Evolutionary conservation across 345 rosid species (phyloP).

Genomic region (Eucalyptus marginata): DNA sequence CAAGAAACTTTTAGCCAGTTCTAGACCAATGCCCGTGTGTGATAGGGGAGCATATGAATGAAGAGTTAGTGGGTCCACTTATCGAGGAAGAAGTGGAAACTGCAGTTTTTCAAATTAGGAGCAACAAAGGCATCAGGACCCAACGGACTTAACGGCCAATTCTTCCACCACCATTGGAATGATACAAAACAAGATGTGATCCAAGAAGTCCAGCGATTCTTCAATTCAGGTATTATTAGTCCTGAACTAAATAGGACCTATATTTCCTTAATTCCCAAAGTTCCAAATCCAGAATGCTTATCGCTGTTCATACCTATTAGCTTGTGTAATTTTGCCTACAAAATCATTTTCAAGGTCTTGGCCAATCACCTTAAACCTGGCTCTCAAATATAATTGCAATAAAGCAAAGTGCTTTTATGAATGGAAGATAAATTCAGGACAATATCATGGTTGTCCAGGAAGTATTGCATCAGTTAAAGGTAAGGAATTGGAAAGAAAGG

Average conservation of each 20-base stretch:
- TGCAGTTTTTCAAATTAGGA: accelerated
- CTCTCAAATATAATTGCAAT: not conserved
- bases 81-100: not conserved
- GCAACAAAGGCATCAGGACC: accelerated
- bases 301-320: not conserved
- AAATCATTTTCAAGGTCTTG: not conserved
- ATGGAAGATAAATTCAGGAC: not conserved
- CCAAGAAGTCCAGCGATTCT: not conserved
- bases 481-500: not conserved
- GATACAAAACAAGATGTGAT: not conserved
- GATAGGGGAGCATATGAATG: not conserved
- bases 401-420: not conserved
- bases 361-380: not conserved
- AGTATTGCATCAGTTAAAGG: not conserved
- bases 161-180: not conserved
- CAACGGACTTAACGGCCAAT: accelerated
- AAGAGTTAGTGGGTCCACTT: not conserved
- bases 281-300: not conserved
- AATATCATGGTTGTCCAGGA: too few species aligned
- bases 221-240: too few species aligned
- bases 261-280: not conserved
- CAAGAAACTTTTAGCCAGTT: not conserved
- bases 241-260: too few species aligned
- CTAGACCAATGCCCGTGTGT: not conserved
- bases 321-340: not conserved